These are phyloP conservation scores for Sordariomycetes sp. DNA, from an alignment of 2,329 filamentous ascomycete species.

Conservation along the genomic window DNA sequence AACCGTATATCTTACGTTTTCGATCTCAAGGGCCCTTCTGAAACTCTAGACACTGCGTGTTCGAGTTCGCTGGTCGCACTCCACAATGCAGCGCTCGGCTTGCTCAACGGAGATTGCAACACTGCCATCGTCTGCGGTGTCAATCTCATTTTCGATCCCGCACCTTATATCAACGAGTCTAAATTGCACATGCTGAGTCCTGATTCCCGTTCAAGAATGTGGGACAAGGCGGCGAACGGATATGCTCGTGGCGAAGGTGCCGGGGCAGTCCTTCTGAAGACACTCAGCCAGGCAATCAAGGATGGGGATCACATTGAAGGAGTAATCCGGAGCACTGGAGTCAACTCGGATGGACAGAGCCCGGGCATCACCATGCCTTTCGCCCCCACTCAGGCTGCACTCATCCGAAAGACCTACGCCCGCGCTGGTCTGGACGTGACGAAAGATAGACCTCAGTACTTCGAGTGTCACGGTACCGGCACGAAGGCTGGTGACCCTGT, in stretches of 20 bases:
- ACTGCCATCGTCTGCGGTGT: not conserved
- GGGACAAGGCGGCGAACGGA: slow-evolving; percentile 30
- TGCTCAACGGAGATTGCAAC: slow-evolving; percentile 23
- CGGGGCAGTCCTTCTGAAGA: slow-evolving; percentile 46
- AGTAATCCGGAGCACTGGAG: slow-evolving; percentile 35
- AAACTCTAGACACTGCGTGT: slow-evolving; percentile 41
- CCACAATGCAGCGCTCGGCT: slow-evolving; percentile 36
- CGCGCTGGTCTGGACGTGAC: slow-evolving; percentile 13
- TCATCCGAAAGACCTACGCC: slow-evolving; percentile 27
- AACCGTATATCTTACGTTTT: slow-evolving; percentile 45
- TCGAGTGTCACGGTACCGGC: slow-evolving; percentile 45
- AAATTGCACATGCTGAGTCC: slow-evolving; percentile 13
- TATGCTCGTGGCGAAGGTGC: slow-evolving; percentile 55
- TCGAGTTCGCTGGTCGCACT: slow-evolving; percentile 37
- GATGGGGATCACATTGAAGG: slow-evolving; percentile 46
- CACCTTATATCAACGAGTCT: slow-evolving; percentile 16
- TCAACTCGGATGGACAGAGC: slow-evolving; percentile 48
- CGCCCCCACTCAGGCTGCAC: slow-evolving; percentile 31
- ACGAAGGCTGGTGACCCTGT: slow-evolving; percentile 1
- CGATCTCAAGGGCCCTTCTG: slow-evolving; percentile 39
- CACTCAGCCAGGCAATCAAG: slow-evolving; percentile 40
- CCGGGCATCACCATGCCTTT: slow-evolving; percentile 46
- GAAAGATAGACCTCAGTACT: slow-evolving; percentile 17
- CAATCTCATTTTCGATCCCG: slow-evolving; percentile 6
- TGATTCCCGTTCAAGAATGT: slow-evolving; percentile 16